These are phyloP conservation scores for Botryobasidium botryosum DNA, from an alignment of 768 basidiomycete genomes.

Conservation along the genomic window DNA sequence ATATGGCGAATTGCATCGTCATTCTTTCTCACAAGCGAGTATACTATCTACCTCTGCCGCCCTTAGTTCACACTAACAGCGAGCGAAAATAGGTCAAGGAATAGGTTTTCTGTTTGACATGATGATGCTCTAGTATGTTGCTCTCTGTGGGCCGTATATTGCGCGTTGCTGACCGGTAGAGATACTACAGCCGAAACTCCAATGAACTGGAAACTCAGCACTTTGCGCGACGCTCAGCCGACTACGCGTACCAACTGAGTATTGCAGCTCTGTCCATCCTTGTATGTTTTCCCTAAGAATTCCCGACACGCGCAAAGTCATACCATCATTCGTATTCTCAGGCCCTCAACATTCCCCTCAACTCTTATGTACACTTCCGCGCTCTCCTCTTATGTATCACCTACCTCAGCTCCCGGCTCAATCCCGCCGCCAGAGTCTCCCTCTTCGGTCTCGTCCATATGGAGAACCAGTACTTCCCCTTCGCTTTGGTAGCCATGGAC, in stretches of 20 bases:
- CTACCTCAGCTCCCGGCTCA: constrained; percentile 50
- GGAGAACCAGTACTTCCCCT: constrained; percentile 58
- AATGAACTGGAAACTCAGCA: constrained; percentile 45
- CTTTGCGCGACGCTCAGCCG: constrained; percentile 44
- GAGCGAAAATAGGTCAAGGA: constrained; percentile 25
- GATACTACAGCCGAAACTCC: constrained; percentile 36
- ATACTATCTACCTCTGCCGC: background rate
- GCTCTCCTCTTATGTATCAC: constrained; percentile 49
- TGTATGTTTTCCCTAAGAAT: constrained; percentile 25
- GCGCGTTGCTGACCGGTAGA: background rate
- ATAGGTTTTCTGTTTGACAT: constrained; percentile 47
- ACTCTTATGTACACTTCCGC: constrained; percentile 37
- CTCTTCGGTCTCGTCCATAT: constrained; percentile 65
- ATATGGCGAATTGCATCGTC: constrained; percentile 58
- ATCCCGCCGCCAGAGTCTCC: constrained; percentile 49
- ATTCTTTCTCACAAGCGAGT: constrained; percentile 53
- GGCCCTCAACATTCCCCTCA: constrained; percentile 45
- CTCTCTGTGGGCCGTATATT: background rate
- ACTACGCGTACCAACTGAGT: constrained; percentile 60
- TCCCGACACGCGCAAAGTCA: background rate
- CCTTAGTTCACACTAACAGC: background rate
- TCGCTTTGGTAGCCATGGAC: constrained; percentile 56
- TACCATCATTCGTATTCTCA: constrained; percentile 12
- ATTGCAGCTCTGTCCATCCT: constrained; percentile 38
- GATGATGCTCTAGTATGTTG: constrained; percentile 48